Percentiles rank a stretch among this genome's conserved stretches.
Evolutionary conservation across 2,329 filamentous ascomycete genomes (phyloP).

Genomic region (Penicillium paneum): DNA sequence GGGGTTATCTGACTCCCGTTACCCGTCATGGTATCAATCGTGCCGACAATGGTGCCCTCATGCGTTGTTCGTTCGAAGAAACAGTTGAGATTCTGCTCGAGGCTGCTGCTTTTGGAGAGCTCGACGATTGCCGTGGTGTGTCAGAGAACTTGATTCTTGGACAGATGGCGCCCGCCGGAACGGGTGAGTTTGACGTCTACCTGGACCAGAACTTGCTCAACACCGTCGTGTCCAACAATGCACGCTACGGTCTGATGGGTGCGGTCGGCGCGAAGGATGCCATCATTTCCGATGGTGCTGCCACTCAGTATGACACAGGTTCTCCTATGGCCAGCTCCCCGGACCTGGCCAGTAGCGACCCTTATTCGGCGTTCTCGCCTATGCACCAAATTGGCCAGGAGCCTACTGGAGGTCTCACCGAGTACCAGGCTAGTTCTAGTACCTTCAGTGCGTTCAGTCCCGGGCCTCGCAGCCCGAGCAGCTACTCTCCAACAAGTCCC

Average conservation of each 20-base stretch:
- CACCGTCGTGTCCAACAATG: slow-evolving; percentile 90
- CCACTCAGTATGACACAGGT: slow-evolving; percentile 83
- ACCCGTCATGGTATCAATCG: slow-evolving; percentile 98
- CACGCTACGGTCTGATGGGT: slow-evolving; percentile 75
- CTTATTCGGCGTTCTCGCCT: slow-evolving; percentile 65
- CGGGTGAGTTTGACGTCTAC: slow-evolving; percentile 90
- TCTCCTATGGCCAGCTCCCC: slow-evolving; percentile 61
- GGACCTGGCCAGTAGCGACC: slow-evolving; percentile 61
- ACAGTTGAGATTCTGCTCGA: slow-evolving; percentile 97
- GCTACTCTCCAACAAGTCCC: slow-evolving; percentile 67
- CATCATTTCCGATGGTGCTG: slow-evolving; percentile 71
- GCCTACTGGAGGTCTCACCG: slow-evolving; percentile 55
- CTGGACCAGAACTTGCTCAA: slow-evolving; percentile 94
- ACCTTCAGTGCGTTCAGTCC: slow-evolving; percentile 60
- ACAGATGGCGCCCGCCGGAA: slow-evolving; percentile 94
- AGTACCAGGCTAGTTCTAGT: slow-evolving; percentile 63
- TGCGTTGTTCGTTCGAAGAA: slow-evolving; percentile 99
- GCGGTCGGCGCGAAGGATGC: slow-evolving; percentile 73
- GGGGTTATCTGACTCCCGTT: slow-evolving; percentile 90
- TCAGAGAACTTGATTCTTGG: slow-evolving; percentile 99
- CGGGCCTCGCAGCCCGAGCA: slow-evolving; percentile 61
- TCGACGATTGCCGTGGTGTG: slow-evolving; percentile 96
- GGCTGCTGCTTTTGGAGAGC: slow-evolving; percentile 87
- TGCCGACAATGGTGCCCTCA: slow-evolving; percentile 93
- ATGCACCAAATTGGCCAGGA: slow-evolving; percentile 68